Evolutionary conservation across 495 filamentous ascomycete genomes (phyloP), one percentile per base, ranked within the genome.

Genomic region (Podospora pseudopauciseta): DNA sequence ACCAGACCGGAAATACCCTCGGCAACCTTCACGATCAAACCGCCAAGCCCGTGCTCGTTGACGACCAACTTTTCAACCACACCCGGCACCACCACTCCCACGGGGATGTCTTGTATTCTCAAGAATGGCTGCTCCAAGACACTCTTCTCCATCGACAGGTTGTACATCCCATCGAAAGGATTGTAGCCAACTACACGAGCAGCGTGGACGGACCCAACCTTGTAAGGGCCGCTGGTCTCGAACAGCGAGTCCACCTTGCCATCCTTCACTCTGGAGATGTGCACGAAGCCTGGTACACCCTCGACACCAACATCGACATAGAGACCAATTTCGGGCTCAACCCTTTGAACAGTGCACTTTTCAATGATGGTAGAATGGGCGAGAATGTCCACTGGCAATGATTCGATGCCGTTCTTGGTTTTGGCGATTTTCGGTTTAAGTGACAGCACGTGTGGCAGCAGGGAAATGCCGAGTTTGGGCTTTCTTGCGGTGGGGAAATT

Each of bases 241-340:
- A 90, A 90, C 9, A 97, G 83, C 5, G 82, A 85, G 74, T 97
- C 95, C 64, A 96, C 84, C 77, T 92, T 96, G 44, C 87, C 88
- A 77, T 99, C 93, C 44, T 92, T 88, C 65, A 99, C 84, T 66
- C 89, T 86, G 0, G 95, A 98, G 60, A 98, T 96, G 77, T 99
- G 95, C 13, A 95, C 92, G 77, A 95, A 98, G 49, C 93, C 94
- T 55, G 88, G 80, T 57, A 94, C 83, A 34, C 86, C 88, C 55
- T 87, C 82, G 11, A 91, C 82, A 15, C 92, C 92, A 54, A 96
- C 80, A 75, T 96, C 88, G 5, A 94, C 84, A 72, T 94, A 96
- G 1, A 97, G 79, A 53, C 95, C 95, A 65, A 90, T 79, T 15
- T 87, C 86, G 23, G 90, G 82, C 63, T 94, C 90, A 18, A 97